Percentiles rank a stretch among this genome's conserved stretches.
Conservation (phyloP, 495 filamentous ascomycete genomes). For the Aspergillus conjunctus region DNA sequence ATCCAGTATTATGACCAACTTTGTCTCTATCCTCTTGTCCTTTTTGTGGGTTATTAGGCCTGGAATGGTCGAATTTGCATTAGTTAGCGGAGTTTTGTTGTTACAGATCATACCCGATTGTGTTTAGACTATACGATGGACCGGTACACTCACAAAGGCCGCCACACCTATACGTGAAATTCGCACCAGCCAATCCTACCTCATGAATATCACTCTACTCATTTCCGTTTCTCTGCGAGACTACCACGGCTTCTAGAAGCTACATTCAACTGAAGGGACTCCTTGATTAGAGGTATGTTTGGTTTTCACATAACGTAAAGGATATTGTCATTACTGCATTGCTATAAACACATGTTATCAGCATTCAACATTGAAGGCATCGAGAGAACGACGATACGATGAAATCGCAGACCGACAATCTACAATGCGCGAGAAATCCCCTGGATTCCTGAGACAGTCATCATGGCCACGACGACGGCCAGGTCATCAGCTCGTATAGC, state of each 20-base stretch:
- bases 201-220: too few species aligned
- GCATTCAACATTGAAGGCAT: neutral
- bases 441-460: neutral
- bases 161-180: too few species aligned
- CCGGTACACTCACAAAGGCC: too few species aligned
- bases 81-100: neutral
- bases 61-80: neutral
- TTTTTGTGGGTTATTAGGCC: neutral
- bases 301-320: neutral
- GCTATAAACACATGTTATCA: constrained; percentile 12
- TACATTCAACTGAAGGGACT: too few species aligned
- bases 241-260: too few species aligned
- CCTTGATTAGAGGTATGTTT: too few species aligned
- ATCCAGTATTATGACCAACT: neutral
- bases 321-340: constrained; percentile 23
- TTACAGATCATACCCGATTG: neutral
- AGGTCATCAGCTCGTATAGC: neutral
- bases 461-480: neutral
- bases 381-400: constrained; percentile 1
- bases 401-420: neutral
- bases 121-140: constrained; percentile 1
- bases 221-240: neutral
- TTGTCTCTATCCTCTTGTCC: neutral
- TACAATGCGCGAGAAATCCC: neutral
- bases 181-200: too few species aligned